These are phyloP conservation scores for Botrytis pseudocinerea DNA, from an alignment of 2,329 filamentous ascomycete species.

Conservation along the genomic window DNA sequence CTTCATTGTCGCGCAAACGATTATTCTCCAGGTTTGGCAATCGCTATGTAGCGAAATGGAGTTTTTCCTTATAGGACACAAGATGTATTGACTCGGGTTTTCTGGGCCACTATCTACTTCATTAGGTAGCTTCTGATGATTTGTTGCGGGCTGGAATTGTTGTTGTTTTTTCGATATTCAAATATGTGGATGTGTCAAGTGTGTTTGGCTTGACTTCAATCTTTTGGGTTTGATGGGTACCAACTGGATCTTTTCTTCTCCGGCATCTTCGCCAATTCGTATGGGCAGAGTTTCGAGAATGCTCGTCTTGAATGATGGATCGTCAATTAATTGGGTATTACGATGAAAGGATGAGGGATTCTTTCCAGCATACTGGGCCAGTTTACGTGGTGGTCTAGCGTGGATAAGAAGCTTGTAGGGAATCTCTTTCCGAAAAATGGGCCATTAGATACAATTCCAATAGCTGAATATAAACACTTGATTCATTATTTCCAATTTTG, in stretches of 20 bases:
- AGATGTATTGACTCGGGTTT: background rate
- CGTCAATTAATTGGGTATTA: background rate
- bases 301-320: background rate
- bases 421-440: background rate
- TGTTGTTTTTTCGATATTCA: background rate
- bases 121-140: background rate
- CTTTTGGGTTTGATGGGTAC: background rate
- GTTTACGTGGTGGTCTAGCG: background rate
- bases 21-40: background rate
- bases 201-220: background rate
- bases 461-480: background rate
- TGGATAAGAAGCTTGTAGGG: background rate
- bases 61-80: background rate
- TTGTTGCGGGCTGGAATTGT: background rate
- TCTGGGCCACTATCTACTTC: background rate
- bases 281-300: background rate
- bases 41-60: background rate
- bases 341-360: background rate
- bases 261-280: background rate
- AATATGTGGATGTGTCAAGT: background rate
- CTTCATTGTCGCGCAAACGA: background rate
- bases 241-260: background rate
- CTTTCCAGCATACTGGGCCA: constrained; percentile 6
- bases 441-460: background rate
- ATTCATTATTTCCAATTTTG: background rate